A percentile compares a stretch with the other conserved stretches of the same genome.
These are phyloP conservation scores for Stagonosporopsis rhizophila DNA, from an alignment of 2,329 filamentous ascomycete genomes.

Conservation along the genomic window DNA sequence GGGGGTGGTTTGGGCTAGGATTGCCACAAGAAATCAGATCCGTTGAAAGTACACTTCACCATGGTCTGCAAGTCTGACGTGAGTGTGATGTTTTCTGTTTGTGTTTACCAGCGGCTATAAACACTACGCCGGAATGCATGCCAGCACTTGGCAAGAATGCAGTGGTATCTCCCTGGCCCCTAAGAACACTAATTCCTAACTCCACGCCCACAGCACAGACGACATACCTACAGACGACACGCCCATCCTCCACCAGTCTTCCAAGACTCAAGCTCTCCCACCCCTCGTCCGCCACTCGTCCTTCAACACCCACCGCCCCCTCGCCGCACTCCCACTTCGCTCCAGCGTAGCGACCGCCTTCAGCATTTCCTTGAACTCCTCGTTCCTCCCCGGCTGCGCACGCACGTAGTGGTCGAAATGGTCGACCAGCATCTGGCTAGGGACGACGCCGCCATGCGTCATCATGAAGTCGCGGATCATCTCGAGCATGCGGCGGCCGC, in stretches of 20 bases:
- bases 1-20: not conserved
- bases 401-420: constrained; percentile 86
- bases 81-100: constrained; percentile 3
- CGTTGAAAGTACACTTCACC: not conserved
- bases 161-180: constrained; percentile 12
- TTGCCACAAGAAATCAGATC: constrained; percentile 4
- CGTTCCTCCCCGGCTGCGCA: constrained; percentile 67
- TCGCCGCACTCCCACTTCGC: constrained; percentile 56
- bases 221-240: not conserved
- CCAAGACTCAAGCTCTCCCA: not conserved
- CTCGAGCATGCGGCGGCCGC: constrained; percentile 54
- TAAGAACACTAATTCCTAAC: constrained; percentile 1
- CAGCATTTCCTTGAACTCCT: constrained; percentile 83
- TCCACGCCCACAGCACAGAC: not conserved
- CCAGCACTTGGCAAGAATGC: constrained; percentile 31
- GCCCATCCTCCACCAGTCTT: no score
- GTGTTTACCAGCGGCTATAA: not conserved
- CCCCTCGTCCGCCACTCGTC: constrained; percentile 54
- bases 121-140: constrained; percentile 16
- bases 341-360: constrained; percentile 77
- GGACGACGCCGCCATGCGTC: constrained; percentile 77
- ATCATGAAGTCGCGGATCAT: constrained; percentile 79
- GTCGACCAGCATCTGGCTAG: constrained; percentile 85
- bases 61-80: not conserved
- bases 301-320: constrained; percentile 66